Base-by-base conservation (phyloP, 495 filamentous ascomycete genomes). In the Penicillium flavigenum region DNA sequence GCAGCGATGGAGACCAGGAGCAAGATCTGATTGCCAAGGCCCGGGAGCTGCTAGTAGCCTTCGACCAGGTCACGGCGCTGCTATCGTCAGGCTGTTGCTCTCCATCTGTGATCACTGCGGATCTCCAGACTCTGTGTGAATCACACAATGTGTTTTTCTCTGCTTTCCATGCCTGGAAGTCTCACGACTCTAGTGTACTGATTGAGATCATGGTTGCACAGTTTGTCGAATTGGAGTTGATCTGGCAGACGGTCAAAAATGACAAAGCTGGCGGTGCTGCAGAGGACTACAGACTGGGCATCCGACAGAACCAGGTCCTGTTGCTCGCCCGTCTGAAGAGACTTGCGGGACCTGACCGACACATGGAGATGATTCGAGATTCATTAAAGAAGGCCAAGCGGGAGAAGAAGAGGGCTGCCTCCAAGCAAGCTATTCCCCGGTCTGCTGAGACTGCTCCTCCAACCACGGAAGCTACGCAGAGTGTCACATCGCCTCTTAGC, bases 171-270 rank as follows among this genome's bases (percentile, higher is more conserved):
- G 88, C 92, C 10, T 98, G 94, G 94, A 96, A 97, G 70, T 83
- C 91, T 9, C 85, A 91, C 51, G 94, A 98, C 69, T 94, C 93
- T 1, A 88, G 85, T 45, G 88, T 91, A 4, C 73, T 98, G 32
- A 87, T 98, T 55, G 89, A 95, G 59, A 90, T 93, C 51, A 98
- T 98, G 94, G 79, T 98, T 24, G 86, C 92, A 45, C 92, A 96
- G 68, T 98, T 96, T 69, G 88, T 96, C 31, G 93, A 96, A 69
- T 77, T 98, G 17, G 94, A 98, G 68, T 84, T 91, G 24, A 98
- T 98, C 32, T 96, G 91, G 86, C 91, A 96, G 67, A 92, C 90
- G 9, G 93, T 98, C 66, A 98, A 98, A 63, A 85, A 95, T 68
- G 89, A 93, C 59, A 87, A 82, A 19, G 87, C 89, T 39, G 89